Base-by-base conservation (phyloP, 2,329 filamentous ascomycete genomes). In the Penicillium sp. region DNA sequence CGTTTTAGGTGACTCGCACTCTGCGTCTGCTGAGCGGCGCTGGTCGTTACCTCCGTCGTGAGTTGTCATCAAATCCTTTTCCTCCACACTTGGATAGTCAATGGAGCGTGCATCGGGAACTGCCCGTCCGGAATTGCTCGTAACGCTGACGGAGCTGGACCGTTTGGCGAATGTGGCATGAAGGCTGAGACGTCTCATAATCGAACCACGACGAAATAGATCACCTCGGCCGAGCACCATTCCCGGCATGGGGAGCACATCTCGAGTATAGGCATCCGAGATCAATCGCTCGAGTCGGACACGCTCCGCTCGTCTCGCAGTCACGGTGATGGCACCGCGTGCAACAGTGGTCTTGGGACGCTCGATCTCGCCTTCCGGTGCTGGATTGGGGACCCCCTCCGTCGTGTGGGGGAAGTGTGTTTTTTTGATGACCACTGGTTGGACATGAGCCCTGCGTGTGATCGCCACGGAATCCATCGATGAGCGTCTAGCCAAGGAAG, bases 101-200 rank as follows among this genome's bases (percentile, higher is more conserved):
- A 65, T 60, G 2, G 61, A 54, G 2, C 59, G 59, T 30, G 59
- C 33, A n/a, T 68, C 64, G 3, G 59, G 40, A 1, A 64, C 53
- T 9, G 61, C 40, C 8, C 68, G 60, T 10, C 65, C 63, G 8
- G 61, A 64, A 26, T 68, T 67, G 10, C 60, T 58, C 22, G 68
- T 9, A 19, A 54, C 66, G 22, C 79, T 78, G 50, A 83, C 69
- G 66, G 89, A 91, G 42, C 82, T 83, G 0, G 91, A 90, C 60
- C 90, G 87, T 68, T 89, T 91, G 40, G 87, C 86, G 72, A 96
- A 93, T 53, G 90, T 90, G 67, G 86, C 89, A 15, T 91, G 85
- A 71, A 92, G 89, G 76, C 91, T 96, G 65, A 97, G 84, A 74
- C 93, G 96, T 56, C 93, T 86, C 81, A 97, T 96, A 72, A 97